Conservation (phyloP, 352 stramenopile genomes). For the Pythium apleroticum region DNA sequence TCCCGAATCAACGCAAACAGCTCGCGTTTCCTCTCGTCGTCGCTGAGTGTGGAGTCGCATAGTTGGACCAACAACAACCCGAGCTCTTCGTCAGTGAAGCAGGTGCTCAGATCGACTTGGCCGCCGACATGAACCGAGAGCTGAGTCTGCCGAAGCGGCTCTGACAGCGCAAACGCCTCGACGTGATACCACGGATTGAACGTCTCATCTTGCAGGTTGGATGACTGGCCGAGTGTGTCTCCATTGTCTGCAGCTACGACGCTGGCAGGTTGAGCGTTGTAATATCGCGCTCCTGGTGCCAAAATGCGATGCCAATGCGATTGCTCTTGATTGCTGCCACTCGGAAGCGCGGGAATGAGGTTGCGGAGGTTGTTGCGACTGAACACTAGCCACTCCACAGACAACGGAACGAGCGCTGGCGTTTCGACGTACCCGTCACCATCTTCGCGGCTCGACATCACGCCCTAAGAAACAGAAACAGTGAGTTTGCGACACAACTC, state of each 20-base stretch:
- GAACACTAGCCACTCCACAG: constrained; percentile 56
- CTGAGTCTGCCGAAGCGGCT: constrained; percentile 50
- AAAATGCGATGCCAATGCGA: constrained; percentile 47
- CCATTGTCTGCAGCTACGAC: constrained; percentile 32
- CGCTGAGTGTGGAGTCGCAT: constrained; percentile 16
- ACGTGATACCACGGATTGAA: constrained; percentile 76
- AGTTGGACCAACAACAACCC: constrained; percentile 28
- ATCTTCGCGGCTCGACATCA: constrained; percentile 29
- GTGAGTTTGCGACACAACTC: not conserved
- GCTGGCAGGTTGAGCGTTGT: constrained; percentile 37
- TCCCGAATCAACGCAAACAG: constrained; percentile 29
- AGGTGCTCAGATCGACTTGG: constrained; percentile 52
- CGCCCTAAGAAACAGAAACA: constrained; percentile 29
- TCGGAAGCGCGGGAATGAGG: constrained; percentile 23
- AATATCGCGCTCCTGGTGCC: constrained; percentile 34
- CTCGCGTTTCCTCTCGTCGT: constrained; percentile 5
- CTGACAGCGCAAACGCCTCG: constrained; percentile 46
- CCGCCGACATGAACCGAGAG: constrained; percentile 59
- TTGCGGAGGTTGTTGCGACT: constrained; percentile 39
- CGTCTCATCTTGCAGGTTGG: constrained; percentile 28
- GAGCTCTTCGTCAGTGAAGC: constrained; percentile 48
- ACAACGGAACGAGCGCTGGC: constrained; percentile 34
- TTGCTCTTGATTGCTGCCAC: not conserved
- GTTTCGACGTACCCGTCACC: constrained; percentile 36
- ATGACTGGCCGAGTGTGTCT: constrained; percentile 41